Conservation (phyloP, 768 basidiomycete species). For the Tulasnella sp. region DNA sequence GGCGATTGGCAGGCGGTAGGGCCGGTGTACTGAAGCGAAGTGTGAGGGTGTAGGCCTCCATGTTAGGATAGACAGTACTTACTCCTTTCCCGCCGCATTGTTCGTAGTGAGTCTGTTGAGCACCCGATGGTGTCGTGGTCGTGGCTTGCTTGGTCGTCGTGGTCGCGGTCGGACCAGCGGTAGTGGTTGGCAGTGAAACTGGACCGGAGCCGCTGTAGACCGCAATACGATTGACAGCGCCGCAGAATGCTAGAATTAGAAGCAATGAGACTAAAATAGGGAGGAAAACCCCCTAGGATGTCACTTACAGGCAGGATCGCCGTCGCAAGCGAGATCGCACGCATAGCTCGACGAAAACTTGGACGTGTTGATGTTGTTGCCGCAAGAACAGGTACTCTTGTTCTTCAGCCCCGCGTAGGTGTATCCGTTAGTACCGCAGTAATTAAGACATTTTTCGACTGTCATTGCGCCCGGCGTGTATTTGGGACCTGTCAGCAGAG, state of each 20-base stretch:
- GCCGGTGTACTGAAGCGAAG: not conserved
- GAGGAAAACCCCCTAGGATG: not conserved
- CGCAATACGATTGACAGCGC: conserved; percentile 13
- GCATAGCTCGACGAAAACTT: conserved; percentile 13
- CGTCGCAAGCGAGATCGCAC: conserved; percentile 15
- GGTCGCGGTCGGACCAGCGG: not conserved
- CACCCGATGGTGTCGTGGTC: not conserved
- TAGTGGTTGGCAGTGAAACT: conserved; percentile 7
- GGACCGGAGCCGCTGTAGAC: conserved; percentile 11
- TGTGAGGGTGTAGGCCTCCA: not conserved
- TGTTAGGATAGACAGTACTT: not conserved
- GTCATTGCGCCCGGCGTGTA: conserved; percentile 8
- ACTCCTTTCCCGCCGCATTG: not conserved
- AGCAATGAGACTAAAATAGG: not conserved
- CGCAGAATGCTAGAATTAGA: conserved; percentile 11
- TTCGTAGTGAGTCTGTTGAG: not conserved
- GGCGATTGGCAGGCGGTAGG: not conserved
- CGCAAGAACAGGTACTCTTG: conserved; percentile 13
- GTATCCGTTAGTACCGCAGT: conserved; percentile 6
- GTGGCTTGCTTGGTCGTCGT: not conserved
- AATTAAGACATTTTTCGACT: conserved; percentile 16
- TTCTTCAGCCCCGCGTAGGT: conserved; percentile 15
- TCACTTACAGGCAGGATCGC: conserved; percentile 9
- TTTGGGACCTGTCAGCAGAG: not conserved
- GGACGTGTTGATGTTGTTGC: conserved; percentile 12